Evolutionary conservation across 2,329 filamentous ascomycete species (phyloP).

Genomic region (Botrytis sinoallii): DNA sequence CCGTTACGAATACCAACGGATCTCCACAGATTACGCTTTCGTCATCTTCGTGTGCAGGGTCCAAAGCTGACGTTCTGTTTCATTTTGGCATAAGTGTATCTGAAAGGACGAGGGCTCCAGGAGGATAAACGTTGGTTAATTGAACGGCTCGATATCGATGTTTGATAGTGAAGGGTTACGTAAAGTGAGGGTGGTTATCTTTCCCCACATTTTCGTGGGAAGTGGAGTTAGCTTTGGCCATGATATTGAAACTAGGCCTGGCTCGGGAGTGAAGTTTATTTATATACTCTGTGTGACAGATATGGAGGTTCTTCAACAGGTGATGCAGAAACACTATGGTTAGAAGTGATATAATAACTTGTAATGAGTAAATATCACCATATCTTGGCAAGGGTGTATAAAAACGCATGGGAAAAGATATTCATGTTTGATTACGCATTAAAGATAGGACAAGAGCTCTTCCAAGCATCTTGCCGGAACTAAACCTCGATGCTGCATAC

Average conservation of each 20-base stretch:
- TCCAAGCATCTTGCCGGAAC: neutral
- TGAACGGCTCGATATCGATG: neutral
- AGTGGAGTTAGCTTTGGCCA: neutral
- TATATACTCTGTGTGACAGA: neutral
- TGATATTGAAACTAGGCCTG: neutral
- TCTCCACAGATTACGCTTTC: neutral
- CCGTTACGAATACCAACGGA: neutral
- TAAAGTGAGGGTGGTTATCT: constrained; percentile 7
- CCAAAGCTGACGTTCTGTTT: neutral
- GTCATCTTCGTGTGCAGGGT: neutral
- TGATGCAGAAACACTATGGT: neutral
- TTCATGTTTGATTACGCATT: neutral
- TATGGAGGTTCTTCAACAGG: neutral
- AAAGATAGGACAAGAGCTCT: neutral
- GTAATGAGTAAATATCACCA: neutral
- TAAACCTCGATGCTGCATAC: neutral
- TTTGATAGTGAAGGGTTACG: constrained; percentile 7
- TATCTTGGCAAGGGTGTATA: neutral
- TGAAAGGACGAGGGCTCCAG: neutral
- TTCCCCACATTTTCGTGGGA: constrained; percentile 4
- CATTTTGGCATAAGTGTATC: neutral
- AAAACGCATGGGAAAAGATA: neutral
- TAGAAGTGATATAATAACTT: neutral
- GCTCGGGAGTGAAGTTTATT: neutral
- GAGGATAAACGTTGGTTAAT: neutral